A percentile compares a stretch with the other conserved stretches of the same genome.
Conservation (phyloP, 192 early-diverging fungal genomes). For the Entomortierella parvispora region DNA sequence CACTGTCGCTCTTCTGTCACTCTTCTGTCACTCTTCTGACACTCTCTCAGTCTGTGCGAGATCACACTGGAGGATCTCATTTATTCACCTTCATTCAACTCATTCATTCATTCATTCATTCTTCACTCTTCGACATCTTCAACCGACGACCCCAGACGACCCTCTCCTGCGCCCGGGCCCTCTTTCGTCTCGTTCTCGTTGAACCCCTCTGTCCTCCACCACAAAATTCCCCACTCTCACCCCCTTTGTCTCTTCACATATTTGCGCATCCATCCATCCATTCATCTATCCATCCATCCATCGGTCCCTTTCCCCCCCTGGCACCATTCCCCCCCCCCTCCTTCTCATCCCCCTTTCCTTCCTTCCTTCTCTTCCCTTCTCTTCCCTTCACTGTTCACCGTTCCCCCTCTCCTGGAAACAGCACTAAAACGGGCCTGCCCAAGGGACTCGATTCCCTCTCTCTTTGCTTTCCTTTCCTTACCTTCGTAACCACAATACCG, state of each 20-base stretch:
- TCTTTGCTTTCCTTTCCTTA: not conserved
- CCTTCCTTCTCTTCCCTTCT: not conserved
- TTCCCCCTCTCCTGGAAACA: not conserved
- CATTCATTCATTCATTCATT: too few relatives aligned
- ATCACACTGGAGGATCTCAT: too few relatives aligned
- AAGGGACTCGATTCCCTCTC: too few relatives aligned
- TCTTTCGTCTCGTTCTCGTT: not conserved
- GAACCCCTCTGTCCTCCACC: too few relatives aligned
- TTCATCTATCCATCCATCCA: not conserved
- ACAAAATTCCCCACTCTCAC: too few relatives aligned
- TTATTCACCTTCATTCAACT: too few relatives aligned
- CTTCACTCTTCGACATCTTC: too few relatives aligned
- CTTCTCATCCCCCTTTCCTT: not conserved
- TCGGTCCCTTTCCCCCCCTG: not conserved
- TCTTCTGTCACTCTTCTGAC: too few relatives aligned
- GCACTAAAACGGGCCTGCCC: not conserved
- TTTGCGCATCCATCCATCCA: not conserved
- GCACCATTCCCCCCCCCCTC: not conserved
- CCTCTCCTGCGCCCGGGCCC: too few relatives aligned
- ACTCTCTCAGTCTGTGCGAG: too few relatives aligned
- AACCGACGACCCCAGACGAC: too few relatives aligned
- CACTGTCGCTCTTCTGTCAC: too few relatives aligned
- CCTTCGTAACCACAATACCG: not conserved
- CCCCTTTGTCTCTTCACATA: not conserved
- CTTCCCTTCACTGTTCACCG: not conserved